These are phyloP conservation scores for Neopestalotiopsis clavispora DNA, from an alignment of 2,329 filamentous ascomycete genomes.

Conservation along the genomic window DNA sequence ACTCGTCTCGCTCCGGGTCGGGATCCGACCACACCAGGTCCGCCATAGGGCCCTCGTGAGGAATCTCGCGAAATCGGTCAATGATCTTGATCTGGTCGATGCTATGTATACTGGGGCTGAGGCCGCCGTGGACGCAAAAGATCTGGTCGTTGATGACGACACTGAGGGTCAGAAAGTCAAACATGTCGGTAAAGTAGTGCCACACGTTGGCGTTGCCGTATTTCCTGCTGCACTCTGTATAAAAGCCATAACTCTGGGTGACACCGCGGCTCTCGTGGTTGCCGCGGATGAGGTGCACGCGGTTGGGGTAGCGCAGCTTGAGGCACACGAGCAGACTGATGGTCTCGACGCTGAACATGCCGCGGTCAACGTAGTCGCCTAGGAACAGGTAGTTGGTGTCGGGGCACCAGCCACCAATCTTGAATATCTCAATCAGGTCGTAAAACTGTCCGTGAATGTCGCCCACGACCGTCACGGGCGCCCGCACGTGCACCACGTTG, in stretches of 20 bases:
- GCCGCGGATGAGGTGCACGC: slow-evolving; percentile 93
- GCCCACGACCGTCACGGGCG: slow-evolving; percentile 95
- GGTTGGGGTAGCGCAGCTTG: slow-evolving; percentile 93
- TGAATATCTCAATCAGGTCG: slow-evolving; percentile 98
- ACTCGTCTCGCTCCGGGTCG: slow-evolving; percentile 96
- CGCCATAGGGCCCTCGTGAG: slow-evolving; percentile 99
- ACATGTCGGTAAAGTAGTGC: slow-evolving; percentile 99
- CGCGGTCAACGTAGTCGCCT: slow-evolving; percentile 98
- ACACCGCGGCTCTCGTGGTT: slow-evolving; percentile 98
- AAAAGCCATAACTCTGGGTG: slow-evolving; percentile 98
- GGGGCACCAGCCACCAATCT: slow-evolving; percentile 95
- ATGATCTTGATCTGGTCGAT: slow-evolving; percentile 99
- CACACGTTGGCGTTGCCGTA: slow-evolving; percentile 99
- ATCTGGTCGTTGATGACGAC: slow-evolving; percentile 99
- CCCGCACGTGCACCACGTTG: slow-evolving; percentile 96
- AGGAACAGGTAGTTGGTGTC: slow-evolving; percentile 99
- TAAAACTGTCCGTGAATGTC: slow-evolving; percentile 99
- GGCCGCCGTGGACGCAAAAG: slow-evolving; percentile 94
- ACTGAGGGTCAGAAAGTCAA: slow-evolving; percentile 94
- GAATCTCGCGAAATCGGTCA: slow-evolving; percentile 97
- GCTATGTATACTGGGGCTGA: slow-evolving; percentile 90
- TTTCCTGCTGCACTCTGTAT: slow-evolving; percentile 96
- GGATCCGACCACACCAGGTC: slow-evolving; percentile 98
- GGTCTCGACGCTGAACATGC: slow-evolving; percentile 98
- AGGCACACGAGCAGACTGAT: slow-evolving; percentile 97